phyloP scores from a whole-genome alignment of 1,139 yeast genomes.

The Sugiyamaella castrensis region DNA sequence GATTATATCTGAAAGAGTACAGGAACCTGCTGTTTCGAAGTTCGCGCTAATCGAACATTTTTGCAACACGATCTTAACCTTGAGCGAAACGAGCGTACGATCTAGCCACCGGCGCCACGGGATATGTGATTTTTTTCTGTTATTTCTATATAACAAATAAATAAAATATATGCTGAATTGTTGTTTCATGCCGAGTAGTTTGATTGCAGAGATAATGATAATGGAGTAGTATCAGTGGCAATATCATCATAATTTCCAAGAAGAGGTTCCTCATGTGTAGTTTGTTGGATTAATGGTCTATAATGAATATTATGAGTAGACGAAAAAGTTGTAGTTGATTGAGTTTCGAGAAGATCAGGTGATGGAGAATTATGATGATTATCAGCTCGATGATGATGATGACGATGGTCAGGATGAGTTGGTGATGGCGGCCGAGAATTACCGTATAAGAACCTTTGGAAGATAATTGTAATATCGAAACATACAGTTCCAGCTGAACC shows the following conservation, averaged over 20 bases:
- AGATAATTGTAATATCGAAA: slow-evolving; percentile 72
- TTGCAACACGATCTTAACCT: too few relatives aligned
- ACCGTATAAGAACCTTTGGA: slow-evolving; percentile 49
- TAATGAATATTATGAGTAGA: slow-evolving; percentile 1
- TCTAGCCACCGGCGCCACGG: too few relatives aligned
- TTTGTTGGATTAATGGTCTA: slow-evolving; percentile 1
- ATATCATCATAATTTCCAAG: slow-evolving; percentile 7
- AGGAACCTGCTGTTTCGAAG: too few relatives aligned
- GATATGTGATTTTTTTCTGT: too few relatives aligned
- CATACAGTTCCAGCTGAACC: slow-evolving; percentile 86
- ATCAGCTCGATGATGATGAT: neutral
- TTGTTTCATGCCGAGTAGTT: slow-evolving; percentile 14
- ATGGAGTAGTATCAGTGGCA: slow-evolving; percentile 20
- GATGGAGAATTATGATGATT: neutral
- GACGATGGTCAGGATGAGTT: neutral
- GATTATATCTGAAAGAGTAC: too few relatives aligned
- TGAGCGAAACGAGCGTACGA: too few relatives aligned
- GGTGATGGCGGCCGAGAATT: slow-evolving; percentile 19
- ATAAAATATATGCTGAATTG: too few relatives aligned
- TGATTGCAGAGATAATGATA: slow-evolving; percentile 22
- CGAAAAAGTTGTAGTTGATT: too few relatives aligned
- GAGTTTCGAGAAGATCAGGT: neutral
- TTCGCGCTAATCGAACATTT: too few relatives aligned
- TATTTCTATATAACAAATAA: too few relatives aligned
- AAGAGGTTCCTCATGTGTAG: neutral